Conservation (phyloP, 2,329 filamentous ascomycete genomes). For the Scedosporium aurantiacum region DNA sequence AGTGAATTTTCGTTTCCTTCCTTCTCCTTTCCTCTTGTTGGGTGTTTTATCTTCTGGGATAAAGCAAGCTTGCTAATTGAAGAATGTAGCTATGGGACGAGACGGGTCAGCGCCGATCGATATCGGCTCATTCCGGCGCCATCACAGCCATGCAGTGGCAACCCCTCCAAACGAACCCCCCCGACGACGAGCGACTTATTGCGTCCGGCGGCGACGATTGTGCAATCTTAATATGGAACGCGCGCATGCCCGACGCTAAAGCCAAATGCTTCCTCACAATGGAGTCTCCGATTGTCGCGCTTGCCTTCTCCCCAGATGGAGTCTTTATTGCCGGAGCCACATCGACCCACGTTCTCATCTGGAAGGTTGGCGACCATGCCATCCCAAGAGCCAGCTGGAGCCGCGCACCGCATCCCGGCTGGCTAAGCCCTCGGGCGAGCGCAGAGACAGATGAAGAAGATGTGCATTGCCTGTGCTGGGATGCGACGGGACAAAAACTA, state of each 20-base stretch:
- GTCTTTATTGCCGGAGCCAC: conserved; percentile 53
- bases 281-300: conserved; percentile 43
- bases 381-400: conserved; percentile 52
- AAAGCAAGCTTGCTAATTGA: neutral
- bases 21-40: neutral
- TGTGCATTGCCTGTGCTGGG: conserved; percentile 51
- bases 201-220: conserved; percentile 53
- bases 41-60: conserved; percentile 4
- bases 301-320: conserved; percentile 53
- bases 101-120: conserved; percentile 40
- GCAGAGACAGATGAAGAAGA: conserved; percentile 47
- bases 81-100: conserved; percentile 41
- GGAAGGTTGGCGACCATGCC: conserved; percentile 49
- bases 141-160: conserved; percentile 53
- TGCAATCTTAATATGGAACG: conserved; percentile 53
- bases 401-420: conserved; percentile 41
- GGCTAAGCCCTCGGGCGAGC: conserved; percentile 45
- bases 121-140: conserved; percentile 46
- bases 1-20: conserved; percentile 19
- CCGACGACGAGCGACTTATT: conserved; percentile 43
- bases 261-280: conserved; percentile 51
- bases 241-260: conserved; percentile 40
- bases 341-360: conserved; percentile 47
- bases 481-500: conserved; percentile 48
- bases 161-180: conserved; percentile 26